Evolutionary conservation across 495 filamentous ascomycete species (phyloP), one percentile per base, ranked within the genome.

Genomic region (Tetracladium marchalianum): DNA sequence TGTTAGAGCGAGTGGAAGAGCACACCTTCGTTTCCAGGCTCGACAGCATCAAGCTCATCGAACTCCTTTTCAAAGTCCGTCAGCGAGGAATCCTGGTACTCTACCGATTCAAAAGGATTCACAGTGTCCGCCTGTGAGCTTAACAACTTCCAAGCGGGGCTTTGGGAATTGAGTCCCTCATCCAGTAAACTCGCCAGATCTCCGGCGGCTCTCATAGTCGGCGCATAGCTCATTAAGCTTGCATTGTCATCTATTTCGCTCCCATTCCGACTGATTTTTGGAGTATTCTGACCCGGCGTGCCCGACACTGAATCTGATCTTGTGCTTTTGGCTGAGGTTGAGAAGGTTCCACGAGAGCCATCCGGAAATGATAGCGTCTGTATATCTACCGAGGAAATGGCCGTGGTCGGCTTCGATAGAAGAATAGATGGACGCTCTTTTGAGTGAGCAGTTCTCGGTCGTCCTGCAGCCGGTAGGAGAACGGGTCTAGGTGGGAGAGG

Each of bases 161-260:
- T 78, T 41, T 71, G 76, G 46, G 65, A 66, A 39, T 66, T 70
- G 10, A 79, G 52, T 0, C 80, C 74, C 33, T 87, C 87, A 10
- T 82, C 80, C 22, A 97, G 74, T 34, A 96, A 66, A 54, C 88
- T 90, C 49, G 92, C 90, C 17, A 84, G 69, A 51, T 93, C 87
- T 22, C 82, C 83, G 5, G 80, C 77, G 9, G 75, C 69, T 19
- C 82, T 84, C 13, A 84, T 50, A 6, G 87, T 89, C 9, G 85
- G 87, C 9, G 82, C 76, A 61, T 80, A 81, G 69, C 89, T 96
- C 63, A 76, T 77, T 35, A 97, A 69, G 59, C 93, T 97, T 49
- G 82, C 79, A 9, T 77, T 78, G 52, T 97, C 93, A 38, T 81
- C 83, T n/a, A 67, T 65, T 45, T 87, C 85, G 53, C 77, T 82